Base-by-base conservation (phyloP, 1,284 basidiomycete genomes). In the Ganoderma meredithae region DNA sequence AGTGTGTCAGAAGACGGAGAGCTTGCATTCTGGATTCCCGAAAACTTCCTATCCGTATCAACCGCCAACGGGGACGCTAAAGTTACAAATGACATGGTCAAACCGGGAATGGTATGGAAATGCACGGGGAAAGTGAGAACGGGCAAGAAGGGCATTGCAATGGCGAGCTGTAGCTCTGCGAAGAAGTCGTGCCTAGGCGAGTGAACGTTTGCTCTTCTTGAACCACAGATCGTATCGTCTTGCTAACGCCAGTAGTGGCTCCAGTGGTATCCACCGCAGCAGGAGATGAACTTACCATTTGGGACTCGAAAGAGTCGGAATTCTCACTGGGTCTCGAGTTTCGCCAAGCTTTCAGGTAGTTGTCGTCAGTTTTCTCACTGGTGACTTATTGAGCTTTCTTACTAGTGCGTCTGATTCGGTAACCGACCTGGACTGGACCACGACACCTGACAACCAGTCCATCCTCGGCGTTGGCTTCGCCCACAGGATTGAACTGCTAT, bases 251-350 rank as follows among this genome's bases (percentile, higher is more conserved):
- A 22, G 22, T 71, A 56, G 58, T 58, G 53, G 22, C 19, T 59
- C 36, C 69, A 92, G 90, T 92, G 69, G 86, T 89, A 19, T 81
- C 84, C 1, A 78, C 82, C 58, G 78, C 79, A 22, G 84, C 85
- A 53, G 90, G 86, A 1, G 85, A 95, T 69, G 94, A 96, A 76
- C 80, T 97, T 65, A 95, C 95, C 0, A 95, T 98, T 25, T 98
- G 95, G 95, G 95, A 98, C 79, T 97, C 95, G 0, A 93, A 92
- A 69, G 93, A 94, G 77, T 95, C 93, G n/a, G 94, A 97, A 78
- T 98, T 98, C 78, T 90, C 94, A 5, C 94, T 94, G 0, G 96
- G 96, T 1, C 81, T 96, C 60, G 95, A 97, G 79, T 92, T 90
- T 75, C 83, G 84, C 40, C 83, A 84, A 41, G 78, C 86, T 15